Base-by-base conservation (phyloP, 1,284 basidiomycete species). In the Somion occarium region DNA sequence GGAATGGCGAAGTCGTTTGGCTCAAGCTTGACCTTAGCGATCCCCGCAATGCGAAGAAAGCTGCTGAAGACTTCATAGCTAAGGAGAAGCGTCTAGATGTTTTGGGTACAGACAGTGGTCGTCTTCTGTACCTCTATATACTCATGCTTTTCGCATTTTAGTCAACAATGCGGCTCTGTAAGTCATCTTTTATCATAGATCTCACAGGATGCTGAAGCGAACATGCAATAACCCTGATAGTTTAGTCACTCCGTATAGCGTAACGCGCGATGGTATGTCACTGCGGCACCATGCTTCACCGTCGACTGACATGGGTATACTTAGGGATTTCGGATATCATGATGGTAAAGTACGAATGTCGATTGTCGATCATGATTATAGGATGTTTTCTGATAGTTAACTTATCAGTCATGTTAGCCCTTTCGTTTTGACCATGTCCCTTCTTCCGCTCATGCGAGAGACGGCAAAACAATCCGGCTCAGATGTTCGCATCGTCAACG, bases 111-210 rank as follows among this genome's bases (percentile, higher is more conserved):
- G n/a, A n/a, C 71, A n/a, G n/a, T n/a, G n/a, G n/a, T n/a, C n/a
- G n/a, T n/a, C n/a, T n/a, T n/a, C 65, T 27, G 38, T 34, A 20
- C 38, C 18, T 7, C 42, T 46, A 5, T 37, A 18, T 37, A 20
- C 22, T n/a, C 23, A 38, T n/a, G n/a, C 34, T 37, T 9, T 11
- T 37, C n/a, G 34, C 22, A 24, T 19, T 24, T 11, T 44, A 80
- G 78, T 82, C 39, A 76, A 80, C 56, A 80, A 82, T 54, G 79
- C 79, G 53, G 77, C 70, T 0, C 48, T 71, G 76, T 79, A 55
- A 49, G 73, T 53, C 2, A 5, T 20, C 22, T 22, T 19, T n/a
- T 54, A 30, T 39, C 13, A 2, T n/a, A n/a, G n/a, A n/a, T n/a
- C n/a, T n/a, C n/a, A 25, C 25, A 11, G 42, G 24, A 1, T 46